Conservation (phyloP, 164 flowering plant species). For the Liquidambar formosana region DNA sequence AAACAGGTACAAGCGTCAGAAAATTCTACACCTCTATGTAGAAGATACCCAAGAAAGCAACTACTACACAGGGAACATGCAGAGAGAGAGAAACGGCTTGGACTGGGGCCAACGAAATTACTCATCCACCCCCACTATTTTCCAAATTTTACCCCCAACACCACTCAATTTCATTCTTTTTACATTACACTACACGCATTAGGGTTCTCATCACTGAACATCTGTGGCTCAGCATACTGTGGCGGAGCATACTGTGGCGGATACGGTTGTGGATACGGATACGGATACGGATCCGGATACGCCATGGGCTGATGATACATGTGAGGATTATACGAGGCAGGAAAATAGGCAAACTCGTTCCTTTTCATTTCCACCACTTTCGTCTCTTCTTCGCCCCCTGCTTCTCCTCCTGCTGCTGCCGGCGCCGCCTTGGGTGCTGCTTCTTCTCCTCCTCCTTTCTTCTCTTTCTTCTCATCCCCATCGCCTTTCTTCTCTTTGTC, state of each 20-base stretch:
- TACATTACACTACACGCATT: slow-evolving; percentile 54
- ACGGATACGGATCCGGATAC: too few species aligned
- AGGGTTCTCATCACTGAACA: slow-evolving; percentile 60
- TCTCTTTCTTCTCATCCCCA: slow-evolving; percentile 11
- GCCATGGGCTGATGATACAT: too few species aligned
- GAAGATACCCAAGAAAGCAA: too few species aligned
- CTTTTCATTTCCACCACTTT: slow-evolving; percentile 41
- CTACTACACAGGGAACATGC: slow-evolving; percentile 8
- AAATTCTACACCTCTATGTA: too few species aligned
- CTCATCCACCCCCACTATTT: not conserved
- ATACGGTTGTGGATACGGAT: too few species aligned
- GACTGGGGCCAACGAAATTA: not conserved
- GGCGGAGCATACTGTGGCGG: too few species aligned
- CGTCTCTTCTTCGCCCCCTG: slow-evolving; percentile 17
- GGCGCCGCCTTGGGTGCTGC: slow-evolving; percentile 11
- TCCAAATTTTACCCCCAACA: slow-evolving; percentile 21
- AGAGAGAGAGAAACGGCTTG: slow-evolving; percentile 12
- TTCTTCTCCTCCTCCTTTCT: slow-evolving; percentile 1
- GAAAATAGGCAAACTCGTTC: too few species aligned
- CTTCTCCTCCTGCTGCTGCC: slow-evolving; percentile 8
- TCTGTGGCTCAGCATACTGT: too few species aligned
- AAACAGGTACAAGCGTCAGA: too few species aligned
- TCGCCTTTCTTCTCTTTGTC: slow-evolving; percentile 18
- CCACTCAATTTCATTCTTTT: not conserved
- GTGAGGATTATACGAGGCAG: too few species aligned